Conservation (phyloP, 2,329 filamentous ascomycete genomes). For the Claviceps sp. region DNA sequence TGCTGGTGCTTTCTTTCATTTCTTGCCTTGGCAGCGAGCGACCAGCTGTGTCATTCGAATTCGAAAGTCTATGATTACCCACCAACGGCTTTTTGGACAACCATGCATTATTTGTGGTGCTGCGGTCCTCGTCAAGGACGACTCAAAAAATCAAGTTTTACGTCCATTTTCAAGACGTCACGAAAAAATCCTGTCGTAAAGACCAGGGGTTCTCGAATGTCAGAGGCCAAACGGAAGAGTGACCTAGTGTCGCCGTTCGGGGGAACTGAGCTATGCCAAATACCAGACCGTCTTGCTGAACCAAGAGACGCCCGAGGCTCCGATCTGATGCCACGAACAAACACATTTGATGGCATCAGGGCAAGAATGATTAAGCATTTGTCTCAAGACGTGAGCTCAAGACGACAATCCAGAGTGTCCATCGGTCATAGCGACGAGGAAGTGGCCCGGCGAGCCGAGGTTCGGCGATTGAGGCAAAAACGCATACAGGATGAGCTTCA, state of each 20-base stretch:
- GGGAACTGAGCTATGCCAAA: conserved; percentile 15
- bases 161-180: conserved; percentile 7
- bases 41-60: neutral
- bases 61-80: neutral
- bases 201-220: neutral
- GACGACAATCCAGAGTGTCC: conserved; percentile 26
- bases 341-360: conserved; percentile 31
- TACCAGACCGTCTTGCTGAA: conserved; percentile 26
- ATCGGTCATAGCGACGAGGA: conserved; percentile 38
- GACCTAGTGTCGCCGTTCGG: conserved; percentile 7
- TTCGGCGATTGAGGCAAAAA: conserved; percentile 40
- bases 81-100: neutral
- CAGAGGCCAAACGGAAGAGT: conserved; percentile 1
- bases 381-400: conserved; percentile 29
- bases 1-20: neutral
- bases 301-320: conserved; percentile 20
- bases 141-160: conserved; percentile 5
- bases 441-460: conserved; percentile 39
- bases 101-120: conserved; percentile 14
- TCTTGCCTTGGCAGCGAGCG: neutral
- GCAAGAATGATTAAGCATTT: conserved; percentile 31
- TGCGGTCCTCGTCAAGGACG: conserved; percentile 9
- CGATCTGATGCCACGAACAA: conserved; percentile 19
- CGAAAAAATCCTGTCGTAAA: conserved; percentile 3
- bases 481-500: conserved; percentile 46